Base-by-base conservation (phyloP, 2,329 filamentous ascomycete genomes). In the Pestalotiopsis sp. region DNA sequence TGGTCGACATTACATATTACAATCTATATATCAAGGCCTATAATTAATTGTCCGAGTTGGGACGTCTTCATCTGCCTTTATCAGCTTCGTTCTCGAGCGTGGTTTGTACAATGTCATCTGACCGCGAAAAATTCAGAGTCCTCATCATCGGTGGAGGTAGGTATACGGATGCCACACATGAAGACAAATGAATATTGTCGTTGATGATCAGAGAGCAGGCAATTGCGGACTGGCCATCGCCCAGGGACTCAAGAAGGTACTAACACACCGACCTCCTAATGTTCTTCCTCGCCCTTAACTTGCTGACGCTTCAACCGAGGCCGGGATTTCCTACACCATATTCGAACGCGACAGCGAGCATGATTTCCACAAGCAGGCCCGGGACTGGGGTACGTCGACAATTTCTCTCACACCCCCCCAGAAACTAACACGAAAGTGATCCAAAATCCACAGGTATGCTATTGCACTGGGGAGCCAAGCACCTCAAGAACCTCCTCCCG, bases 141-240 rank as follows among this genome's bases (percentile, higher is more conserved):
- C 31, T 41, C 36, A 41, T 63, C 39, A 63, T 63, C 20, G 61
- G 27, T 5, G 61, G 61, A 63, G 61, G 61, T 63, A 63, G 25
- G 57, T 14, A 36, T 61, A 17, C 6, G 1, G 4, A 61, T 12
- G 17, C 2, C 23, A 5, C 1, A 6, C 17, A 6, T n/a, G 45
- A n/a, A n/a, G 14, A n/a, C 45, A 52, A 20, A 52, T n/a, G 23
- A 1, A 12, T n/a, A 12, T 1, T 52, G n/a, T 45, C 17, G 41
- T 4, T 45, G 1, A 3, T 17, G 5, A 45, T 17, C 13, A 1
- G 41, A 17, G 31, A 13, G 17, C n/a, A 52, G 45, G 45, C 6
- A 23, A 52, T 23, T 52, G 45, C 23, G 45, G 45, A n/a, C 45
- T 52, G 3, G 17, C 45, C 7, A 52, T 52, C 11, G 45, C 45